A percentile compares a stretch with the other conserved stretches of the same genome.
Conservation (phyloP, 129 eudicot species). For the Flaveria bidentis region DNA sequence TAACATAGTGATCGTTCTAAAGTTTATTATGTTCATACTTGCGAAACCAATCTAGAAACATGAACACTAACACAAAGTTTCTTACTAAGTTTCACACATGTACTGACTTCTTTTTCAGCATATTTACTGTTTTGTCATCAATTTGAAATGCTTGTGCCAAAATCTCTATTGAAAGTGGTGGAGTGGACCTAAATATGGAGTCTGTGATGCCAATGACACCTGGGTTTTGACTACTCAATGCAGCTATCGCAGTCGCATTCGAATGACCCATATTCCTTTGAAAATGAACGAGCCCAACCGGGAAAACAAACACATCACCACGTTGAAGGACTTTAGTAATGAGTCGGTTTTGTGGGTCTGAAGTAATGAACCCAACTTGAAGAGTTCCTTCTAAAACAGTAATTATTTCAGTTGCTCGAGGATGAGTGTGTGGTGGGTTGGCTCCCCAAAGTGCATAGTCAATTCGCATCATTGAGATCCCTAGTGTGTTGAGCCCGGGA, state of each 20-base stretch:
- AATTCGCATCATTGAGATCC: constrained; percentile 43
- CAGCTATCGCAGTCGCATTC: constrained; percentile 47
- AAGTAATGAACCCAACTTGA: constrained; percentile 49
- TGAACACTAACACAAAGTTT: constrained; percentile 5
- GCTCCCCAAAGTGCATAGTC: constrained; percentile 48
- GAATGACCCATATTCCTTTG: constrained; percentile 41
- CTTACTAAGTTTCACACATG: constrained; percentile 17
- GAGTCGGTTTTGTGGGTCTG: constrained; percentile 50
- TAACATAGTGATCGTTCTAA: neutral
- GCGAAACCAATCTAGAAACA: constrained; percentile 7
- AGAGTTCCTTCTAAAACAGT: constrained; percentile 49
- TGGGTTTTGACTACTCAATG: constrained; percentile 47
- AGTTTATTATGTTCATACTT: constrained; percentile 7
- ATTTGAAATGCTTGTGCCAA: constrained; percentile 40
- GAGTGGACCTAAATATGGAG: constrained; percentile 44
- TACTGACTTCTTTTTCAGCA: constrained; percentile 15
- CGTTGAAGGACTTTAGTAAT: constrained; percentile 46
- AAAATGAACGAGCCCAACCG: constrained; percentile 50
- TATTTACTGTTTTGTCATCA: constrained; percentile 34
- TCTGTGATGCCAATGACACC: constrained; percentile 45
- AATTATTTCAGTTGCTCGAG: constrained; percentile 52
- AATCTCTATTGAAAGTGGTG: constrained; percentile 35
- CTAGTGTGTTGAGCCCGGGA: constrained; percentile 52
- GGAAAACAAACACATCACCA: constrained; percentile 55
- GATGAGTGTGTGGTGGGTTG: constrained; percentile 54